Evolutionary conservation across 371 early-diverging fungal genomes (phyloP).

Genomic region (Mucor plumbeus): DNA sequence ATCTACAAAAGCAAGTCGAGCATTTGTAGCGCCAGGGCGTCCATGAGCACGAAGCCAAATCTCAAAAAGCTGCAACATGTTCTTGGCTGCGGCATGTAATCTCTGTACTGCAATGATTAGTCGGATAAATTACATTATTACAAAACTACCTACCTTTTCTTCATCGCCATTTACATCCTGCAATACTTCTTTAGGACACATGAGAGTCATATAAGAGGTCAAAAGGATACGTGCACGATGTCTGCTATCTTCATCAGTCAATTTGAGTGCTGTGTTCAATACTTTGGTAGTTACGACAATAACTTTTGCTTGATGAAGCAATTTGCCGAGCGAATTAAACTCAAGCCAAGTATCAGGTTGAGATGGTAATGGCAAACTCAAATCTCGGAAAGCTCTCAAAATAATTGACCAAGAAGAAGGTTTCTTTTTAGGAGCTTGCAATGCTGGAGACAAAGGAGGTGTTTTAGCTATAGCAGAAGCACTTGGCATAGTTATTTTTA

Average conservation of each 20-base stretch:
- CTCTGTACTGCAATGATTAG: slow-evolving; percentile 25
- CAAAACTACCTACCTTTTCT: slow-evolving; percentile 53
- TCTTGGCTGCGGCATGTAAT: slow-evolving; percentile 46
- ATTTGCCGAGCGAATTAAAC: slow-evolving; percentile 36
- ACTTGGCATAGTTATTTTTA: slow-evolving; percentile 5
- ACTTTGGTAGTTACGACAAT: slow-evolving; percentile 40
- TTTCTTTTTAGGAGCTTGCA: slow-evolving; percentile 19
- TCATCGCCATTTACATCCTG: slow-evolving; percentile 48
- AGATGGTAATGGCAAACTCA: slow-evolving; percentile 38
- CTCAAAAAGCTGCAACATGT: slow-evolving; percentile 61
- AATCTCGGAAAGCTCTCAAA: slow-evolving; percentile 25
- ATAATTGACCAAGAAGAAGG: slow-evolving; percentile 22
- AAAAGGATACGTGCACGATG: slow-evolving; percentile 66
- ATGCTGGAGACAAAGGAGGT: slow-evolving; percentile 1
- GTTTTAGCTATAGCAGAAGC: not conserved
- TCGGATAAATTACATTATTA: not conserved
- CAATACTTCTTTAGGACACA: slow-evolving; percentile 67
- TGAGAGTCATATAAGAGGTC: slow-evolving; percentile 71
- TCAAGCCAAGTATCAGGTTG: slow-evolving; percentile 32
- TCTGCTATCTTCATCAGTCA: slow-evolving; percentile 36
- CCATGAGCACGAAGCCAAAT: slow-evolving; percentile 51
- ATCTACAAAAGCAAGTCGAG: slow-evolving; percentile 47
- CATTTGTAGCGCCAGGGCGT: slow-evolving; percentile 27
- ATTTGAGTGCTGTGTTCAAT: slow-evolving; percentile 34
- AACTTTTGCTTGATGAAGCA: slow-evolving; percentile 40